A percentile compares a stretch with the other conserved stretches of the same genome.
These are phyloP conservation scores for Colletotrichum trifolii DNA, from an alignment of 2,329 filamentous ascomycete genomes.

Conservation along the genomic window DNA sequence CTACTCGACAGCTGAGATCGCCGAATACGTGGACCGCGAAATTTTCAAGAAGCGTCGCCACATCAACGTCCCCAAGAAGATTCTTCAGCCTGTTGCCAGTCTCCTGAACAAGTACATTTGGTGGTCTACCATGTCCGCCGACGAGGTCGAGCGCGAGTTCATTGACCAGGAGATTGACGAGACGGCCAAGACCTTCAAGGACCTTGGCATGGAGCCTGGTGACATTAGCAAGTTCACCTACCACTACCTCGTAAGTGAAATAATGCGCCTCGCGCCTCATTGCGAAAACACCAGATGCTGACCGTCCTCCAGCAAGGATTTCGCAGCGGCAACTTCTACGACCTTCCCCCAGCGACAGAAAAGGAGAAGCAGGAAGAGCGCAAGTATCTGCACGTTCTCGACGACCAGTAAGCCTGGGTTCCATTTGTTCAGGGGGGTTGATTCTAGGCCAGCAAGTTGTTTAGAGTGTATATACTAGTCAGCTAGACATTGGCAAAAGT, in stretches of 20 bases:
- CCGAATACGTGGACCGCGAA: conserved; percentile 88
- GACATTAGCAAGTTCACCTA: conserved; percentile 90
- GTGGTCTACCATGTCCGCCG: conserved; percentile 86
- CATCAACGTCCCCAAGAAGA: conserved; percentile 86
- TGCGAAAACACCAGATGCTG: conserved; percentile 40
- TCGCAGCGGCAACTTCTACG: conserved; percentile 88
- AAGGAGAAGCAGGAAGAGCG: conserved; percentile 94
- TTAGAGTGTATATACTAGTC: conserved; percentile 45
- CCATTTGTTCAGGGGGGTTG: conserved; percentile 38
- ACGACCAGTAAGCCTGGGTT: conserved; percentile 68
- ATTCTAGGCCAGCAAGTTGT: conserved; percentile 31
- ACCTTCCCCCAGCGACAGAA: conserved; percentile 93
- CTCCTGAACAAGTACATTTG: conserved; percentile 85
- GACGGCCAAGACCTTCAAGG: conserved; percentile 93
- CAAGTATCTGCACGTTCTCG: conserved; percentile 95
- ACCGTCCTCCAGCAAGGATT: conserved; percentile 78
- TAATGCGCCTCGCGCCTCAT: not conserved
- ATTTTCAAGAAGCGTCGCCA: conserved; percentile 91
- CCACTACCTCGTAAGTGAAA: conserved; percentile 82
- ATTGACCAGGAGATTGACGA: conserved; percentile 93
- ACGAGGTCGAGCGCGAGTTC: conserved; percentile 92
- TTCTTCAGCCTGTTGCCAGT: conserved; percentile 80
- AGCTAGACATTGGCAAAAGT: conserved; percentile 42
- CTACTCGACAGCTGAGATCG: conserved; percentile 90
- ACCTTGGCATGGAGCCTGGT: conserved; percentile 88